Conservation (phyloP, 768 basidiomycete species). For the Psilocybe cubensis region DNA sequence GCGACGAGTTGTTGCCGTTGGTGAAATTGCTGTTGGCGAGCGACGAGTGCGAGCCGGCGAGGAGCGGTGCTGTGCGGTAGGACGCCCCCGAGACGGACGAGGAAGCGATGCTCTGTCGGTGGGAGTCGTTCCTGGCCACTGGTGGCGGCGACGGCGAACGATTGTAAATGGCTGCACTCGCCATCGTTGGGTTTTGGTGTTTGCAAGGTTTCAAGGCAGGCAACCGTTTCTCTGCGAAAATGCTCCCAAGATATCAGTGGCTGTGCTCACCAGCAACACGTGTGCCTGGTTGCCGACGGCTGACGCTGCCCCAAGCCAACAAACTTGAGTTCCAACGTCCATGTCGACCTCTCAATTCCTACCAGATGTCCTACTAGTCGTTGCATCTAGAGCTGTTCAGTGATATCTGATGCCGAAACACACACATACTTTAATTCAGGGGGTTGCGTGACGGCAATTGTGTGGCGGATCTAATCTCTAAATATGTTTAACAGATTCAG, state of each 20-base stretch:
- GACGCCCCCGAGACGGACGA: conserved; percentile 21
- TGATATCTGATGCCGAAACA: too few relatives aligned
- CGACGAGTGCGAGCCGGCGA: conserved; percentile 21
- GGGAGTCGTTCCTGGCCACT: conserved; percentile 12
- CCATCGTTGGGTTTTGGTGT: conserved; percentile 15
- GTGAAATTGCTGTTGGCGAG: too few relatives aligned
- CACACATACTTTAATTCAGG: too few relatives aligned
- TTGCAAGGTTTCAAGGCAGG: not conserved
- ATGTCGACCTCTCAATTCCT: too few relatives aligned
- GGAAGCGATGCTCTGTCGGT: conserved; percentile 29
- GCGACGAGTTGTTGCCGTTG: too few relatives aligned
- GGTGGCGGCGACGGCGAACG: conserved; percentile 30
- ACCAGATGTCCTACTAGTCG: too few relatives aligned
- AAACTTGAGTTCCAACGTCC: too few relatives aligned
- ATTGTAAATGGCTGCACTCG: conserved; percentile 16
- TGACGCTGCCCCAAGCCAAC: not conserved
- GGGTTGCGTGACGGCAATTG: too few relatives aligned
- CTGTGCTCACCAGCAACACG: not conserved
- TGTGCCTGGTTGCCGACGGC: conserved; percentile 4
- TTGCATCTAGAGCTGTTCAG: too few relatives aligned
- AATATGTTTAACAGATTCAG: too few relatives aligned
- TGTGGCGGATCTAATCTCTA: too few relatives aligned
- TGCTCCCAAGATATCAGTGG: conserved; percentile 8
- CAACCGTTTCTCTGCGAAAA: conserved; percentile 5
- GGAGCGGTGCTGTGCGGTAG: conserved; percentile 35